Base-by-base conservation (phyloP, 148 eudicot genomes). In the Rhododendron griersonianum region DNA sequence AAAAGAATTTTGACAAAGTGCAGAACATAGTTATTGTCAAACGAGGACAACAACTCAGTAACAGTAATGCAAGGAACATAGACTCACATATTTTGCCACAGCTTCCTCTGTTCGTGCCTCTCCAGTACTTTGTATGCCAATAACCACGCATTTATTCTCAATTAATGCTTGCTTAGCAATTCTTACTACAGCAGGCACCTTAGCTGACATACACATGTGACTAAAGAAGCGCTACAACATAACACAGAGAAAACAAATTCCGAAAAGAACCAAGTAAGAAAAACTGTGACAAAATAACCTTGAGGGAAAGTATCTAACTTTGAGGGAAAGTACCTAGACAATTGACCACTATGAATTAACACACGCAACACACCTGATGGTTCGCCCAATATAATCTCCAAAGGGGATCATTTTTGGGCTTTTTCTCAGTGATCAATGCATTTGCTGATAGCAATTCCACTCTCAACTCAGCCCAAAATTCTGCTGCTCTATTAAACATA, bases 31-130 rank as follows among this genome's bases (percentile, higher is more conserved):
- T 35, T 11, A 45, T 73, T 21, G 19, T 79, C 5, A 80, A 81
- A n/a, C 59, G 79, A 57, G 84, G 33, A 67, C 44, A 67, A 80
- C 19, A 67, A 4, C n/a, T 25, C 80, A 76, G 23, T 37, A 76
- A 76, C n/a, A 2, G 67, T 5, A 28, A 80, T 39, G 37, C 63
- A 71, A 48, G 51, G 45, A 28, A 39, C 81, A 47, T 19, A 81
- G 75, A 71, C 98, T 88, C 87, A 97, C 99, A 90, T 97, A 90
- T 94, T 95, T 97, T 80, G 98, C 87, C 81, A 97, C 96, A 78
- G 98, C 99, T 83, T 97, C 99, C 90, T 97, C 99, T 25, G 98
- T 97, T 33, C 99, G 92, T 78, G 99, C 99, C 89, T 97, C 99
- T 83, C 99, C 99, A 7, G 99, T 97, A 89, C 99, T 97, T 89